Evolutionary conservation across 1,139 yeast genomes (phyloP).

Genomic region (Pneumocystis oryctolagi): DNA sequence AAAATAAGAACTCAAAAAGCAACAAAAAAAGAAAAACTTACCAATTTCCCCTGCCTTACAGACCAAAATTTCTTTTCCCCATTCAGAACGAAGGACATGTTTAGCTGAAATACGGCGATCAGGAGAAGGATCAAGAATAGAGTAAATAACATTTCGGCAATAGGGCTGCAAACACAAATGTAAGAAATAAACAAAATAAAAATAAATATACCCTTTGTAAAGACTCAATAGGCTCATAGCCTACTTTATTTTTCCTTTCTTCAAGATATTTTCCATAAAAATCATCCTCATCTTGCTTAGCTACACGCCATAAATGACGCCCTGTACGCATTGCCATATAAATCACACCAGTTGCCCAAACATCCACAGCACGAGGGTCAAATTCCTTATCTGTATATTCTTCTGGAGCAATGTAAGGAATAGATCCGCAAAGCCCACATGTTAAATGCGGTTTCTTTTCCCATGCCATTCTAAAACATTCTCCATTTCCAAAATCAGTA

Average conservation of each 20-base stretch:
- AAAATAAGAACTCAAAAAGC: background rate
- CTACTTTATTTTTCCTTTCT: constrained; percentile 64
- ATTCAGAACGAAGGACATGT: constrained; percentile 80
- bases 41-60: constrained; percentile 50
- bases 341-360: constrained; percentile 94
- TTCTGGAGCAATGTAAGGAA: constrained; percentile 94
- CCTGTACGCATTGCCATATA: constrained; percentile 99
- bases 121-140: constrained; percentile 83
- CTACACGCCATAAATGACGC: constrained; percentile 79
- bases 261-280: constrained; percentile 58
- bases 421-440: constrained; percentile 78
- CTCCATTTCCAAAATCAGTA: constrained; percentile 92
- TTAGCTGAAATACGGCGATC: constrained; percentile 69
- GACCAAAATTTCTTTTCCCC: constrained; percentile 79
- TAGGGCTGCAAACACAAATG: constrained; percentile 28
- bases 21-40: constrained; percentile 4
- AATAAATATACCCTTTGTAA: constrained; percentile 36
- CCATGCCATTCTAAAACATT: constrained; percentile 96
- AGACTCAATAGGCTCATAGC: constrained; percentile 80
- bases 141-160: constrained; percentile 82
- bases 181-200: background rate
- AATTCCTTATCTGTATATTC: constrained; percentile 62
- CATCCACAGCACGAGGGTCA: constrained; percentile 83
- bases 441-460: constrained; percentile 71
- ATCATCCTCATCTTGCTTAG: constrained; percentile 58